Evolutionary conservation across 345 rosid species (phyloP).

Genomic region (Acer negundo): DNA sequence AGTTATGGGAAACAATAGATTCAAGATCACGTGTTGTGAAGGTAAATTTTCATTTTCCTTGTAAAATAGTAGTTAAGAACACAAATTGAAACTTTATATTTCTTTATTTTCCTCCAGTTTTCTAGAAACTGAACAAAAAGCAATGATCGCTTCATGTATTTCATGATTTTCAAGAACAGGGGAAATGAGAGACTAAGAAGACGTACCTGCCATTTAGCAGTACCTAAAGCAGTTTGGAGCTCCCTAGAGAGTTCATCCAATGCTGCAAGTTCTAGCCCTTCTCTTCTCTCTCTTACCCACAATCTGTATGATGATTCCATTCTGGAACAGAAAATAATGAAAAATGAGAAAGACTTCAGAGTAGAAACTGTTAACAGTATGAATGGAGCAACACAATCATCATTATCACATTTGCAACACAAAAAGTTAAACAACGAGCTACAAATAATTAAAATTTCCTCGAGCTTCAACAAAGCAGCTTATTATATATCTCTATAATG

Average conservation of each 20-base stretch:
- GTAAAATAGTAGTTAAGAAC: background rate
- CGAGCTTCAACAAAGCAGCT: background rate
- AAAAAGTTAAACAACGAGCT: no score
- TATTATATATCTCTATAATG: background rate
- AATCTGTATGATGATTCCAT: slow-evolving; percentile 81
- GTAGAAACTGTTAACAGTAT: background rate
- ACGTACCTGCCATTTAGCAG: slow-evolving; percentile 93
- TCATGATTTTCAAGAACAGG: background rate
- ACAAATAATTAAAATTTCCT: background rate
- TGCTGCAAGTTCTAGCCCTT: slow-evolving; percentile 33
- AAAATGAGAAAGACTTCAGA: background rate
- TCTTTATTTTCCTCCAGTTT: background rate
- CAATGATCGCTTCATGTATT: background rate
- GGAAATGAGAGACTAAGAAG: background rate
- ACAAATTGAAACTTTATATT: background rate
- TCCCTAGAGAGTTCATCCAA: slow-evolving; percentile 61
- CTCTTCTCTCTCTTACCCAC: slow-evolving; percentile 67
- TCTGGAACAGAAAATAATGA: slow-evolving; percentile 36
- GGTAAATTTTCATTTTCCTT: background rate
- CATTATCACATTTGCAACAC: no score
- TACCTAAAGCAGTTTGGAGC: slow-evolving; percentile 81
- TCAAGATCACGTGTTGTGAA: background rate
- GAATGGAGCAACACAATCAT: background rate
- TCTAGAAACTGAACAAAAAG: background rate
- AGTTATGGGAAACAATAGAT: background rate